phyloP scores from a whole-genome alignment of 208 protist genomes.

The Wallacemonas sp. region DNA sequence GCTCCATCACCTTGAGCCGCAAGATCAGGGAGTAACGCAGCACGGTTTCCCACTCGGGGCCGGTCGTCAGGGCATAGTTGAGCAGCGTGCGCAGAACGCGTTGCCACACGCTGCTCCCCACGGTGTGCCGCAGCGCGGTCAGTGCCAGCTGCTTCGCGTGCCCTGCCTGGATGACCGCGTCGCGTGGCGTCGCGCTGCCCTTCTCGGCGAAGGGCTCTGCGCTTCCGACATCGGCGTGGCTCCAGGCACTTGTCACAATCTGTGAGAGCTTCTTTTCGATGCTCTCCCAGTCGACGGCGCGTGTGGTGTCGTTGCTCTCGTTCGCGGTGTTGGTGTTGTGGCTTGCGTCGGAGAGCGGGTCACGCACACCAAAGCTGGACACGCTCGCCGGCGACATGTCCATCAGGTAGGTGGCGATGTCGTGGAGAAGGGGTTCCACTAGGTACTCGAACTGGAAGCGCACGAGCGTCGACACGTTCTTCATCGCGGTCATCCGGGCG shows the following conservation, averaged over 20 bases:
- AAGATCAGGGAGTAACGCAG: conserved; percentile 25
- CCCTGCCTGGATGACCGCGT: not conserved
- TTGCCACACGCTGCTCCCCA: not conserved
- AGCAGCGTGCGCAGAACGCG: not conserved
- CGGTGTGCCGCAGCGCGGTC: not conserved
- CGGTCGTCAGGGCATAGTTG: conserved; percentile 3
- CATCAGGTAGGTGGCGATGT: conserved; percentile 3
- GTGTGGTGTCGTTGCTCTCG: not conserved
- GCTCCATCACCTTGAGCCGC: conserved; percentile 20
- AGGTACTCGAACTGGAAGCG: conserved; percentile 14
- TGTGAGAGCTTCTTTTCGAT: not conserved
- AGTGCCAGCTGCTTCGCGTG: not conserved
- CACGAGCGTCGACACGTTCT: not conserved
- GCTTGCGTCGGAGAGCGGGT: not conserved
- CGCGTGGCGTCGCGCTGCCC: not conserved
- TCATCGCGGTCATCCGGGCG: not conserved
- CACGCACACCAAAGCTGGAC: too few species aligned
- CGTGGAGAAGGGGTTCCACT: conserved; percentile 4
- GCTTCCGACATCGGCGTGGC: not conserved
- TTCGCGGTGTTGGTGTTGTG: not conserved
- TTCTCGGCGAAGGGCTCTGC: not conserved
- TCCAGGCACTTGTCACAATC: not conserved
- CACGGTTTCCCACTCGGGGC: conserved; percentile 15
- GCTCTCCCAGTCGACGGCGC: not conserved
- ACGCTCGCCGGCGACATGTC: too few species aligned